Evolutionary conservation across 768 basidiomycete species (phyloP).

Genomic region (Pleurotus tuber-regium): DNA sequence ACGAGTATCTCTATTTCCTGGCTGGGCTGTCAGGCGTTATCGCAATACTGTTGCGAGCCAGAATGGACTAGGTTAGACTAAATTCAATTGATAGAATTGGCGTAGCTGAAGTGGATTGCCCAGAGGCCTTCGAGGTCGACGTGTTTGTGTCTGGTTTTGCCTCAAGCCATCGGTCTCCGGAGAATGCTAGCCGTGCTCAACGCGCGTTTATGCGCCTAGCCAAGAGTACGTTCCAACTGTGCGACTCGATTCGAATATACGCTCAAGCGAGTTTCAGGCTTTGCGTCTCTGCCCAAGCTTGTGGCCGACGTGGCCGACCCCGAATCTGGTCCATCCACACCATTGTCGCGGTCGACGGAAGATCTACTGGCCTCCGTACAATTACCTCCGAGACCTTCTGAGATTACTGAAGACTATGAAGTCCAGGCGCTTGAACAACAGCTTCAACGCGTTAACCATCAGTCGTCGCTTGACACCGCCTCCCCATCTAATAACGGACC

Average conservation of each 20-base stretch:
- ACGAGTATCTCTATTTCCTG: constrained; percentile 66
- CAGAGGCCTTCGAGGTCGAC: constrained; percentile 66
- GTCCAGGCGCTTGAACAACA: constrained; percentile 53
- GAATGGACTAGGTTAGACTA: constrained; percentile 25
- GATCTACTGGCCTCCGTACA: constrained; percentile 43
- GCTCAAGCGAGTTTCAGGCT: constrained; percentile 40
- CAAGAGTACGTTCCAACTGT: constrained; percentile 47
- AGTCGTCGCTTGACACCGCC: constrained; percentile 10
- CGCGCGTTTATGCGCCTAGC: constrained; percentile 75
- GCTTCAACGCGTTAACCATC: constrained; percentile 34
- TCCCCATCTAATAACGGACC: not conserved
- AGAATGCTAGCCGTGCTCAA: constrained; percentile 69
- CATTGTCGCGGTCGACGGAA: constrained; percentile 42
- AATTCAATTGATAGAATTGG: no score
- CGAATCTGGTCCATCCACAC: constrained; percentile 25
- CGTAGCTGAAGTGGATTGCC: not conserved
- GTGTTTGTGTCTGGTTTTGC: constrained; percentile 80
- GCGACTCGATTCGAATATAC: no score
- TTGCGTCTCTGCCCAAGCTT: constrained; percentile 70
- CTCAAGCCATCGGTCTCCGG: constrained; percentile 53
- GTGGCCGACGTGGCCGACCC: constrained; percentile 24
- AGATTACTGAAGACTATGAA: constrained; percentile 60
- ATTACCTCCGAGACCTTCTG: constrained; percentile 56
- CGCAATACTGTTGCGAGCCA: constrained; percentile 17
- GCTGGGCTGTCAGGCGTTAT: constrained; percentile 70